A percentile compares a stretch with the other conserved stretches of the same genome.
phyloP scores from a whole-genome alignment of 2,329 filamentous ascomycete species.

The Stagonosporopsis rhizophila region DNA sequence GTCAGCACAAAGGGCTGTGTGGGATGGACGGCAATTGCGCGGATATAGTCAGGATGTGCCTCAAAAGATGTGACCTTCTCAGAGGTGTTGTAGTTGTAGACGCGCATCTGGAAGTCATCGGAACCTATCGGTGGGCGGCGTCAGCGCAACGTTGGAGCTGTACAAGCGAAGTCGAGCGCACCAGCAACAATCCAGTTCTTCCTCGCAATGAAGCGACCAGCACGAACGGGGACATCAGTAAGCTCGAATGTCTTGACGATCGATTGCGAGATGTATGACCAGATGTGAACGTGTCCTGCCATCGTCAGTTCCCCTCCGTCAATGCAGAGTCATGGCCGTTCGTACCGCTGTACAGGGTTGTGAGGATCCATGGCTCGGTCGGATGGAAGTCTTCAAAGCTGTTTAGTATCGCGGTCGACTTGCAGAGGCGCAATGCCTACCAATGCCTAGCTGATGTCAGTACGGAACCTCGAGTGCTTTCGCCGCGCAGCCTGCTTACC shows the following conservation, averaged over 20 bases:
- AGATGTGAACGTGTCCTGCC: slow-evolving; percentile 95
- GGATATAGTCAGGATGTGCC: slow-evolving; percentile 97
- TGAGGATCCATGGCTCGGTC: slow-evolving; percentile 92
- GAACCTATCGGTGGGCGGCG: slow-evolving; percentile 55
- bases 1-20: slow-evolving; percentile 95
- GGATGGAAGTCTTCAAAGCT: slow-evolving; percentile 89
- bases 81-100: slow-evolving; percentile 98
- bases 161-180: slow-evolving; percentile 18
- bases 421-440: slow-evolving; percentile 30
- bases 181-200: slow-evolving; percentile 99
- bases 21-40: slow-evolving; percentile 93
- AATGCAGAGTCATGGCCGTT: slow-evolving; percentile 12
- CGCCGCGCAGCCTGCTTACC: slow-evolving; percentile 31
- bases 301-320: slow-evolving; percentile 35
- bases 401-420: slow-evolving; percentile 24
- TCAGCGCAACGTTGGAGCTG: slow-evolving; percentile 23
- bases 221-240: slow-evolving; percentile 96
- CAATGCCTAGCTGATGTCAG: slow-evolving; percentile 46
- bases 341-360: slow-evolving; percentile 91
- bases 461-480: slow-evolving; percentile 9
- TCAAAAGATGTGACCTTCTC: slow-evolving; percentile 98
- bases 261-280: slow-evolving; percentile 81
- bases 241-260: slow-evolving; percentile 99
- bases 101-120: slow-evolving; percentile 84
- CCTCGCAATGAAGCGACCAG: slow-evolving; percentile 92